Base-by-base conservation (phyloP, 805 yeast genomes). In the Jamesozyma jinghongensis region DNA sequence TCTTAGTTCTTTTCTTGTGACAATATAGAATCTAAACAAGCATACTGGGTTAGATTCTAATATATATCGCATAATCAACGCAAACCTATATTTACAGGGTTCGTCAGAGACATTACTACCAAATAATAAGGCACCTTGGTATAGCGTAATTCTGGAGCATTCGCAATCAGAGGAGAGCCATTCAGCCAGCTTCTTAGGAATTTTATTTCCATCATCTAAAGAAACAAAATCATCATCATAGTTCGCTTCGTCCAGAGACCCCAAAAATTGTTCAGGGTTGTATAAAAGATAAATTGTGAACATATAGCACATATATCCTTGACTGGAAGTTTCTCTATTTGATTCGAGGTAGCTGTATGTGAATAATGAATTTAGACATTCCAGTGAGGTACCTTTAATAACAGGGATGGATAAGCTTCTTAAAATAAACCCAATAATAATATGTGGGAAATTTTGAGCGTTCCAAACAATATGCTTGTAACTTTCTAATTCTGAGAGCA, bases 361-460 rank as follows among this genome's bases (percentile, higher is more conserved):
- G 51, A 74, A 68, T 20, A 74, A 56, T 1, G 60, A 53, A 37
- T 64, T 64, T 46, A 79, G 52, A 19, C 74, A 65, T 1, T 56
- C 59, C 30, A 73, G 51, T 0, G 84, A 68, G 1, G 67, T 58
- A 5, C 68, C 70, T 42, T 70, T 73, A n/a, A 79, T 63, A 40
- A 71, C 76, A 6, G 84, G 75, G 5, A 74, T 59, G 29, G 71
- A 70, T 34, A 81, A 55, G 0, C 86, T 87, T 52, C 73, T 77
- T 3, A 74, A 64, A 18, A 74, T 60, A 20, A 69, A 53, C 36
- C 65, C 62, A 20, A 75, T 57, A 32, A 80, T 51, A 13, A 75
- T 64, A 32, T 67, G 65, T 42, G 79, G 77, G 45, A 78, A 69
- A 51, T 73, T 77, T 1, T 61, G 57, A 16, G 52, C 52, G 0